These are phyloP conservation scores for Termitomyces sp. DNA, from an alignment of 768 basidiomycete genomes.

Conservation along the genomic window DNA sequence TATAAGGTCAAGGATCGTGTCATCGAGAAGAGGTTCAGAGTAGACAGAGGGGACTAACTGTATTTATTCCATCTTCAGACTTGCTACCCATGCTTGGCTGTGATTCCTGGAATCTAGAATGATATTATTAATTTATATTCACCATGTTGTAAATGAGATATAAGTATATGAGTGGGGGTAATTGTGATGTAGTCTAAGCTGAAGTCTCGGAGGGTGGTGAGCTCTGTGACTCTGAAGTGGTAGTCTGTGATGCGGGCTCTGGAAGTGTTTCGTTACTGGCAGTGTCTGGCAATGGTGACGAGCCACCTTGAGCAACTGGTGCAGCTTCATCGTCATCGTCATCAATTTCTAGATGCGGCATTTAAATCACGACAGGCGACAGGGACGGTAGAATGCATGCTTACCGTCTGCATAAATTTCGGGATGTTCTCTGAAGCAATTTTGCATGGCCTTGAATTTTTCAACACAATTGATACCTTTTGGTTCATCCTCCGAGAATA, in stretches of 20 bases:
- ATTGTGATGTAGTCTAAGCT: not conserved
- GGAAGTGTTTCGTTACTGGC: not conserved
- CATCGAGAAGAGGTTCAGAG: conserved; percentile 74
- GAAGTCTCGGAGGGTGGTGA: not conserved
- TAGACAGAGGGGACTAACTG: conserved; percentile 34
- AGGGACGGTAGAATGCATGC: conserved; percentile 21
- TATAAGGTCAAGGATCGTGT: conserved; percentile 65
- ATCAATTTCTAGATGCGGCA: conserved; percentile 48
- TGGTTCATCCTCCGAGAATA: conserved; percentile 90
- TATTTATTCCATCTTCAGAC: conserved; percentile 17
- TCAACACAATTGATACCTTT: conserved; percentile 98
- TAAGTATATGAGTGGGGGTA: conserved; percentile 8
- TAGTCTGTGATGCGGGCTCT: not conserved
- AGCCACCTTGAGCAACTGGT: conserved; percentile 10
- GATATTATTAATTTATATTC: conserved; percentile 4
- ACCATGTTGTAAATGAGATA: not conserved
- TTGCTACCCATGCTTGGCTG: conserved; percentile 5
- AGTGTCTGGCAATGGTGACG: not conserved
- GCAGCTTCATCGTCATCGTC: conserved; percentile 46
- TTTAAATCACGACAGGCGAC: not conserved
- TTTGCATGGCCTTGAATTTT: conserved; percentile 96
- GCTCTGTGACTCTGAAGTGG: not conserved
- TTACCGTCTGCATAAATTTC: conserved; percentile 93
- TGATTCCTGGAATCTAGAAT: conserved; percentile 8
- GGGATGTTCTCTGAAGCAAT: conserved; percentile 94